These are phyloP conservation scores for Acidomyces sp. DNA, from an alignment of 495 filamentous ascomycete genomes.

Conservation along the genomic window DNA sequence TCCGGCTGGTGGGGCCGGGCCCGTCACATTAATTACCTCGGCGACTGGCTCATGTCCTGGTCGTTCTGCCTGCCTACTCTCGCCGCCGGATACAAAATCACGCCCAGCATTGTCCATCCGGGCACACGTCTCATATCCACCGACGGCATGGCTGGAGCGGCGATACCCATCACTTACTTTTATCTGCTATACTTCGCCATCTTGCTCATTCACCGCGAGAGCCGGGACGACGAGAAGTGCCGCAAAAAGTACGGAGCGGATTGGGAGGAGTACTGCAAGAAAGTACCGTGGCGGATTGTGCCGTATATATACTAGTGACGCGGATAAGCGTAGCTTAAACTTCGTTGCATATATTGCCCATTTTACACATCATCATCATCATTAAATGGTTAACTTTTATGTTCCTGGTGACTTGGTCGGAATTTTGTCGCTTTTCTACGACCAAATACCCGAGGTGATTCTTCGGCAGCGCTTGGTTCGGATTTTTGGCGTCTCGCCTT, in stretches of 20 bases:
- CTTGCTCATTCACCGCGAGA: slow-evolving; percentile 78
- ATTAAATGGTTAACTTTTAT: too few relatives aligned
- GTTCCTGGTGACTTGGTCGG: too few relatives aligned
- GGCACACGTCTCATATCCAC: slow-evolving; percentile 40
- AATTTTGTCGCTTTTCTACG: too few relatives aligned
- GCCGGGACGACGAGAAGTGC: slow-evolving; percentile 89
- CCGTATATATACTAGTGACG: slow-evolving; percentile 86
- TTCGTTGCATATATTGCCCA: too few relatives aligned
- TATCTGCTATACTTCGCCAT: slow-evolving; percentile 88
- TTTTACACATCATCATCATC: too few relatives aligned
- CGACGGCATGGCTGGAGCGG: slow-evolving; percentile 58
- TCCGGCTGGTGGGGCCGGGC: slow-evolving; percentile 93
- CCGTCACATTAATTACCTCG: slow-evolving; percentile 95
- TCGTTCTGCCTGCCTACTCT: slow-evolving; percentile 84
- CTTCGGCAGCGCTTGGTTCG: too few relatives aligned
- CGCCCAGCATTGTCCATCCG: slow-evolving; percentile 37
- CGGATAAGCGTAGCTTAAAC: too few relatives aligned
- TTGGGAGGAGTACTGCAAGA: slow-evolving; percentile 78
- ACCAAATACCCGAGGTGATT: too few relatives aligned
- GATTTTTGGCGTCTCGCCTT: too few relatives aligned
- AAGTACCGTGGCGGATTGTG: slow-evolving; percentile 74
- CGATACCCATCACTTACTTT: slow-evolving; percentile 85
- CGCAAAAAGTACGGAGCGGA: slow-evolving; percentile 81
- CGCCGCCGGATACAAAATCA: slow-evolving; percentile 60
- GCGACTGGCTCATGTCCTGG: slow-evolving; percentile 92